A percentile compares a stretch with the other conserved stretches of the same genome.
Conservation (phyloP, 2,329 filamentous ascomycete species). For the Sarocladium kiliense region DNA sequence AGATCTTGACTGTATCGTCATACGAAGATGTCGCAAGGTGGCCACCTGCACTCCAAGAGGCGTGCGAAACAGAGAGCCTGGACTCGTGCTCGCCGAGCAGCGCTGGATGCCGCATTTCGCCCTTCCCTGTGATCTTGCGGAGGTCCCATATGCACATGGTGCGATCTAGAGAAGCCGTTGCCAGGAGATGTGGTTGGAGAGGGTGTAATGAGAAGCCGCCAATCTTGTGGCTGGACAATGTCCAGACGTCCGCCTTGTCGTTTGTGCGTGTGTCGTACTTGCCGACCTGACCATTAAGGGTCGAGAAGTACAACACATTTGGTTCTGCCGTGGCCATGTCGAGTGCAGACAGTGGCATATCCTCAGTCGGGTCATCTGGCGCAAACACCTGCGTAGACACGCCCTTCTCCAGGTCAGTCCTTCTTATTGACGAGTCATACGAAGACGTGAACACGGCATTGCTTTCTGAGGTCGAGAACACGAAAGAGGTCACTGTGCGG, state of each 20-base stretch:
- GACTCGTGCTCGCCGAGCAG: slow-evolving; percentile 79
- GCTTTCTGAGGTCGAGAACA: slow-evolving; percentile 67
- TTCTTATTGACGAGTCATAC: slow-evolving; percentile 89
- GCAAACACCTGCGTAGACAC: slow-evolving; percentile 78
- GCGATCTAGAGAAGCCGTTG: slow-evolving; percentile 85
- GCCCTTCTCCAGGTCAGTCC: slow-evolving; percentile 76
- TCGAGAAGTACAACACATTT: slow-evolving; percentile 80
- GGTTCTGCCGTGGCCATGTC: slow-evolving; percentile 70
- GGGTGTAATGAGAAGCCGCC: slow-evolving; percentile 88
- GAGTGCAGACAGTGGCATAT: slow-evolving; percentile 77
- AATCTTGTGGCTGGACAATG: slow-evolving; percentile 86
- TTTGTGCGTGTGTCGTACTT: slow-evolving; percentile 70
- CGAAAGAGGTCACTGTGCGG: slow-evolving; percentile 80
- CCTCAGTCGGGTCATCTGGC: slow-evolving; percentile 61
- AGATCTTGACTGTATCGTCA: slow-evolving; percentile 91
- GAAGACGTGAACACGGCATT: slow-evolving; percentile 79
- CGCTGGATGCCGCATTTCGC: slow-evolving; percentile 54
- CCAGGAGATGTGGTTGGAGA: slow-evolving; percentile 71
- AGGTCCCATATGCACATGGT: slow-evolving; percentile 91
- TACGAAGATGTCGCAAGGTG: slow-evolving; percentile 90
- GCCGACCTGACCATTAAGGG: slow-evolving; percentile 74
- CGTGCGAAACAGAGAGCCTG: slow-evolving; percentile 83
- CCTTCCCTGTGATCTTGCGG: slow-evolving; percentile 66
- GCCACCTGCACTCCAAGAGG: slow-evolving; percentile 79
- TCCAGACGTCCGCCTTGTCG: slow-evolving; percentile 58